Percentiles rank a stretch among this genome's conserved stretches.
These are phyloP conservation scores for Alternaria arbusti DNA, from an alignment of 2,329 filamentous ascomycete genomes.

Conservation along the genomic window DNA sequence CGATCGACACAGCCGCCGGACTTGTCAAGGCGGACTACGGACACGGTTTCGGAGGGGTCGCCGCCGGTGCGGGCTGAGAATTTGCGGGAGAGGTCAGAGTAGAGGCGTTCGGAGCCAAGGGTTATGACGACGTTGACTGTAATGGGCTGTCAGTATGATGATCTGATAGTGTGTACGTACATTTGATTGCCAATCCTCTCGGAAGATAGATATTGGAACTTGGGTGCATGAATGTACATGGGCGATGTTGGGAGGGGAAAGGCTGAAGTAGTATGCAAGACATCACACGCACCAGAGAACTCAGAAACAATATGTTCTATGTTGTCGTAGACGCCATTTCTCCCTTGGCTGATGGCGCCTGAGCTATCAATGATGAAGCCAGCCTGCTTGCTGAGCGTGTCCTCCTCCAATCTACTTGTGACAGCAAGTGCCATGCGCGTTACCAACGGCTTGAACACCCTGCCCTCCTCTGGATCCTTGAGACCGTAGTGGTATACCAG, in stretches of 20 bases:
- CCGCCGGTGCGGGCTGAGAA: slow-evolving; percentile 60
- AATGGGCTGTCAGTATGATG: slow-evolving; percentile 32
- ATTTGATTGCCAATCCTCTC: not conserved
- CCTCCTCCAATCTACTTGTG: slow-evolving; percentile 77
- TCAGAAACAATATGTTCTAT: slow-evolving; percentile 80
- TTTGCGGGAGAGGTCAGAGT: slow-evolving; percentile 74
- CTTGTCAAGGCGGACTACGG: slow-evolving; percentile 79
- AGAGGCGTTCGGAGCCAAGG: slow-evolving; percentile 77
- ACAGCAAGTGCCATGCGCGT: slow-evolving; percentile 80
- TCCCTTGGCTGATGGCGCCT: slow-evolving; percentile 69
- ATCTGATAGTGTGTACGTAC: not conserved
- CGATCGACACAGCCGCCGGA: slow-evolving; percentile 84
- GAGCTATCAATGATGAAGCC: slow-evolving; percentile 89
- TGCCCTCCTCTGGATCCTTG: slow-evolving; percentile 70
- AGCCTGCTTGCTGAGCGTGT: slow-evolving; percentile 71
- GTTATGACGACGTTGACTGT: slow-evolving; percentile 82
- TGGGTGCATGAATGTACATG: not conserved
- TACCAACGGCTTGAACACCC: slow-evolving; percentile 75
- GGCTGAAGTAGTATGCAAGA: slow-evolving; percentile 14
- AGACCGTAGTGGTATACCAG: slow-evolving; percentile 89
- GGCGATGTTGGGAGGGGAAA: not conserved
- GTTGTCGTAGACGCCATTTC: slow-evolving; percentile 71
- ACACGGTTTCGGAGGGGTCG: slow-evolving; percentile 69
- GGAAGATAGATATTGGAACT: not conserved
- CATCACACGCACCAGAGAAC: slow-evolving; percentile 62